Evolutionary conservation across 768 basidiomycete genomes (phyloP), one percentile per base, ranked within the genome.

Genomic region (Wakefieldia striispora): DNA sequence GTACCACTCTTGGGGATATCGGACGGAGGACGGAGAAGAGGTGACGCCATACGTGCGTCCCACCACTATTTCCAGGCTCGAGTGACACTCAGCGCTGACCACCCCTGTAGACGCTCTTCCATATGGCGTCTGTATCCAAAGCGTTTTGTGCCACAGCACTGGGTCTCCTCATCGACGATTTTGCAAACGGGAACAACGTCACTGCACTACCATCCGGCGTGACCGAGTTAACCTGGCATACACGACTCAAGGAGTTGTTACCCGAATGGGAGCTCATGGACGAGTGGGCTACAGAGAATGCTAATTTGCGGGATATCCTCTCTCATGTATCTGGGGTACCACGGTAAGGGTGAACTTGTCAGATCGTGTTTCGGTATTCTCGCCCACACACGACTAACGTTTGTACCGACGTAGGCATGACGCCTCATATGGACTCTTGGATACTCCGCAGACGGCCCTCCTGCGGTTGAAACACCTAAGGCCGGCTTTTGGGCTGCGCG

Each of bases 231-330:
- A 63, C 54, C 4, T 76, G 73, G 73, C 54, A 66, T 13, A 71
- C 72, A 0, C 69, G 65, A 50, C 27, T 76, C 37, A 50, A 40
- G 21, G 70, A 73, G 35, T 13, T 76, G 6, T 60, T 78, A 1
- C 74, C 74, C 0, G 66, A 63, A 12, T 79, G 77, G 76, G 43
- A 55, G 47, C 66, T 77, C 16, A 62, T 64, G 55, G 74, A 79
- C 52, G 54, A 24, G 8, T 73, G 69, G 67, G 72, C 75, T 0
- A 70, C 59, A 14, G 53, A 65, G 44, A 67, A 62, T 45, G 70
- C 69, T 0, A 71, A 64, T 39, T 10, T 77, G 11, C 57, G 62
- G 5, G 76, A 77, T 49, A 61, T 70, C 1, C 51, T 76, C 16
- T 61, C 73, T 4, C 76, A 76, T 23, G 62, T 70, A 10, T 68